A percentile compares a stretch with the other conserved stretches of the same genome.
phyloP scores from a whole-genome alignment of 768 basidiomycete species.

The Collybia sordida region DNA sequence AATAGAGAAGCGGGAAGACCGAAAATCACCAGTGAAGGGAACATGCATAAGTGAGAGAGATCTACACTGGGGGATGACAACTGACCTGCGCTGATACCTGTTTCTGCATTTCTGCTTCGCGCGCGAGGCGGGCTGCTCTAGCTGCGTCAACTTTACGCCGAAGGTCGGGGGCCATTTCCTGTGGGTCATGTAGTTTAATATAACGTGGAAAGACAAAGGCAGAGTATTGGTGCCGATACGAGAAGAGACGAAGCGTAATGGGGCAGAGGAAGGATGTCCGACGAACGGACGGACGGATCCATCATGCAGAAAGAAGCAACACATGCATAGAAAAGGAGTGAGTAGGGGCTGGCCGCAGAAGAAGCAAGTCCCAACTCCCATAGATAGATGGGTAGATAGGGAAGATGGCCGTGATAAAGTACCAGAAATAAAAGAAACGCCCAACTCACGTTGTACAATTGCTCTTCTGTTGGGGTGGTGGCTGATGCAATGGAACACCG shows the following conservation, averaged over 20 bases:
- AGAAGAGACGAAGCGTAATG: background rate
- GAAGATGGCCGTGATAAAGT: too few species aligned
- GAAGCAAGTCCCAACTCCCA: constrained; percentile 5
- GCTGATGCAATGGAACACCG: constrained; percentile 27
- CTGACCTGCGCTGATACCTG: constrained; percentile 54
- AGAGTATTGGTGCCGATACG: background rate
- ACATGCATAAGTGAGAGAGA: too few species aligned
- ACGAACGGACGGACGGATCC: too few species aligned
- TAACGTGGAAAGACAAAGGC: background rate
- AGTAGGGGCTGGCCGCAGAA: constrained; percentile 8
- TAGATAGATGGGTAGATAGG: too few species aligned
- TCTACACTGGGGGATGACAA: background rate
- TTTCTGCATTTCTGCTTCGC: constrained; percentile 54
- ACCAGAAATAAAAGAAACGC: constrained; percentile 11
- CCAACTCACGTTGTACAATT: constrained; percentile 53
- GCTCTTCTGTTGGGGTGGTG: constrained; percentile 52
- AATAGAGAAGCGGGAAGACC: background rate
- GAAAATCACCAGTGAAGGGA: constrained; percentile 1
- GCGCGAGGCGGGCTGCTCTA: constrained; percentile 48
- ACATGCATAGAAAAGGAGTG: constrained; percentile 1
- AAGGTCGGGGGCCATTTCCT: constrained; percentile 68
- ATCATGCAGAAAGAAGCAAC: constrained; percentile 1
- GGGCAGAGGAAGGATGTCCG: too few species aligned
- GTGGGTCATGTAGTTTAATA: constrained; percentile 10
- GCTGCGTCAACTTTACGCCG: constrained; percentile 62